phyloP scores from a whole-genome alignment of 352 stramenopile genomes.

The Globisporangium megalacanthum region DNA sequence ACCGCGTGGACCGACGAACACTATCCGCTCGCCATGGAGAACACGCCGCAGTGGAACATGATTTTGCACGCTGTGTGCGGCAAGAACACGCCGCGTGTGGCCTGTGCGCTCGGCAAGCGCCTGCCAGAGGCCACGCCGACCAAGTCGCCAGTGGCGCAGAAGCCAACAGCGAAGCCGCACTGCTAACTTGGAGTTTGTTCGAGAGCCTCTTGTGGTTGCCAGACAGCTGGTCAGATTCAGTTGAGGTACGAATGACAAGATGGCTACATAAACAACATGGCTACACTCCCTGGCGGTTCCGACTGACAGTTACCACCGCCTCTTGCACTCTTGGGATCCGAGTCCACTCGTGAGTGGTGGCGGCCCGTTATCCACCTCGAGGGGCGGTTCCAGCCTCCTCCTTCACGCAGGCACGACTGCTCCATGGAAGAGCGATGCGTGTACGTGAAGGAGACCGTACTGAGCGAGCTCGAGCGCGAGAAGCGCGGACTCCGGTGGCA shows the following conservation, averaged over 20 bases:
- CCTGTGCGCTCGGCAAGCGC: conserved; percentile 17
- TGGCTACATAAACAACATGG: conserved; percentile 1
- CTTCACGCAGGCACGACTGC: conserved; percentile 19
- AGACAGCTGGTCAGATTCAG: not conserved
- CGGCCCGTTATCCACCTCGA: conserved; percentile 19
- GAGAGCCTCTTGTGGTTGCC: not conserved
- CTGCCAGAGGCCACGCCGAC: not conserved
- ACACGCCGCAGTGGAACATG: conserved; percentile 32
- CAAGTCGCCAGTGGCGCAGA: not conserved
- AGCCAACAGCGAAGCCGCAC: not conserved
- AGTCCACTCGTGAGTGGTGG: conserved; percentile 9
- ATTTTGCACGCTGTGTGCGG: conserved; percentile 29
- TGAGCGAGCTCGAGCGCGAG: conserved; percentile 49
- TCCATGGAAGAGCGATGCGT: conserved; percentile 22
- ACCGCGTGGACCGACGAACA: conserved; percentile 12
- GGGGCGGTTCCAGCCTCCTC: conserved; percentile 16
- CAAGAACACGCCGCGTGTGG: conserved; percentile 25
- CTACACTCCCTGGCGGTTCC: not conserved
- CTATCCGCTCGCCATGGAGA: conserved; percentile 20
- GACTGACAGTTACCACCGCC: conserved; percentile 7
- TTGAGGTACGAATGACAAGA: not conserved
- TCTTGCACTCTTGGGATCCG: not conserved
- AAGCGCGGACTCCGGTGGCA: conserved; percentile 49
- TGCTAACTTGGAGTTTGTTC: not conserved
- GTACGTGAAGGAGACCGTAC: conserved; percentile 44